Base-by-base conservation (phyloP, 2,329 filamentous ascomycete species). In the Aspergillus sp. region DNA sequence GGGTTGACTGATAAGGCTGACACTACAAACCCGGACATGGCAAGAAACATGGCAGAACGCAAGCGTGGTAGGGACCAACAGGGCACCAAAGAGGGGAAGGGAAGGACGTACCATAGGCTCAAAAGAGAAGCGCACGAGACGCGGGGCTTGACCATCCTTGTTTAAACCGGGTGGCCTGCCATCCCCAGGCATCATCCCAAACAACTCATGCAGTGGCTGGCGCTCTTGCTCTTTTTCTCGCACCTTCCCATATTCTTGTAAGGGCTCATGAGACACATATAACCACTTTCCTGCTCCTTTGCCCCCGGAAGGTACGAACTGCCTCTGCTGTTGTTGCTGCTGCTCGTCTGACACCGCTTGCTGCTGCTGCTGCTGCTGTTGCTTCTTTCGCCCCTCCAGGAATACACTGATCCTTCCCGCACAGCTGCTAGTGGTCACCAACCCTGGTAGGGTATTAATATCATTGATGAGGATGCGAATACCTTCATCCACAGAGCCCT, bases 361-460 rank as follows among this genome's bases (percentile, higher is more conserved):
- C 42, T 59, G 52, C 48, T 70, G 67, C 55, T 65, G 62, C 47
- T 60, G 58, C 61, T 54, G 64, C 27, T 30, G 27, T 30, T 30
- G 27, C 54, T 64, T 78, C 69, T 86, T 89, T 48, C 79, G 80
- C 0, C 93, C 93, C 78, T 97, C 94, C 0, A 96, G 80, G 71
- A 96, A 98, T 3, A 97, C 90, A 65, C 90, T 93, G 50, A 96
- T 85, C 55, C 94, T 83, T 0, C 94, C 94, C 2, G 92, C 90
- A 74, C 94, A 98, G 75, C 92, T 96, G 77, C 92, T 96, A 2
- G 93, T 97, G 1, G 94, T 97, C 36, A 96, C 92, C 42, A 93
- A 84, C 1, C 91, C 92, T 1, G 88, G 84, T 5, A 89, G 72
- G 1, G 70, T 74, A 75, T 98, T 98, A 73, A 98, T 89, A 66